Evolutionary conservation across 2,329 filamentous ascomycete genomes (phyloP), one percentile per base, ranked within the genome.

Genomic region (Geoglossum cookeanum): DNA sequence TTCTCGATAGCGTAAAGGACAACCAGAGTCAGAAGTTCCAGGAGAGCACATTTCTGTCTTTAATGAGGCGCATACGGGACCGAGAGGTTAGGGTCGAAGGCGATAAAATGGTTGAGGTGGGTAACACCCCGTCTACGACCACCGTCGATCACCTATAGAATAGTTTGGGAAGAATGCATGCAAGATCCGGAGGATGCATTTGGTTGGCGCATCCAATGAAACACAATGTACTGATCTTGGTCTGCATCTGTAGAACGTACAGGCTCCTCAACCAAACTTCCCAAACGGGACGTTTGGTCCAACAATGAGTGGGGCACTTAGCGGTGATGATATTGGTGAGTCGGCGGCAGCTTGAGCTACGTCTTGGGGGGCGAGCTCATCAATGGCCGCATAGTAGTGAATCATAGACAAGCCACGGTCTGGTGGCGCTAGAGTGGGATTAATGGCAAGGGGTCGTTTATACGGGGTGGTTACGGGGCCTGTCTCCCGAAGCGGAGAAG

Each of bases 1-100:
- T 94, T 3, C 73, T 92, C 4, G 75, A 83, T 57, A 81, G 79
- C 42, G 78, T 94, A 11, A 75, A 78, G 22, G 74, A 82, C 63
- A 83, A 91, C 62, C 76, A 79, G 58, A 83, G 78, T 57, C 72
- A 80, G 52, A 91, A 91, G 65, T 92, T 92, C 68, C 79, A 81
- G 63, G 80, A 89, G 65, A 90, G 85, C 62, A 79, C 79, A 59
- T 94, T 94, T 65, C 70, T 91, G 0, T 75, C 78, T 3, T 72
- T 94, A 51, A 92, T 94, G 87, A 79, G 84, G 32, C 78, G 79
- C 59, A 78, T 92, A 57, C 78, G 84, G 55, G 81, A 87, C 65
- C 75, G 78, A 57, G 82, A 92, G 70, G 80, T 89, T 13, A 77
- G 78, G 54, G 80, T 92, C 42, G 76, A 86, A 61, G 85, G 83